A percentile compares a stretch with the other conserved stretches of the same genome.
phyloP scores from a whole-genome alignment of 2,329 filamentous ascomycete genomes.

The Aspergillus sp. region DNA sequence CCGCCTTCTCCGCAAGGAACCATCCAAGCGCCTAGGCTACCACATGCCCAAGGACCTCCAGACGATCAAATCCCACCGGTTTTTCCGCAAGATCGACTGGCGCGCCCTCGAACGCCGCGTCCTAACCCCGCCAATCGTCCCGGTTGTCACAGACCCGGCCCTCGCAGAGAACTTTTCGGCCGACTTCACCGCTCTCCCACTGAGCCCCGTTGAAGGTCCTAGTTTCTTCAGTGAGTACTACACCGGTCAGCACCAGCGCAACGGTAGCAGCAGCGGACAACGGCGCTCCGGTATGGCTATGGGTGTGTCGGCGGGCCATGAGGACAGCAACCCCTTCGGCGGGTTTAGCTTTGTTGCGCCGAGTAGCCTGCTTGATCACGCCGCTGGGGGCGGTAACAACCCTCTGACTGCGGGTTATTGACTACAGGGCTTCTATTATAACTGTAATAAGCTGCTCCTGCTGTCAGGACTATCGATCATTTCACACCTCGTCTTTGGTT shows the following conservation, averaged over 20 bases:
- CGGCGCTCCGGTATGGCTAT: background rate
- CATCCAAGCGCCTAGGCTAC: constrained; percentile 81
- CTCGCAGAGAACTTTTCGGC: constrained; percentile 92
- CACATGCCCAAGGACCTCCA: constrained; percentile 86
- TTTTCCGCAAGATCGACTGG: constrained; percentile 98
- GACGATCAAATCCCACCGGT: constrained; percentile 86
- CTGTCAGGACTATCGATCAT: too few species aligned
- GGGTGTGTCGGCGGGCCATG: constrained; percentile 17
- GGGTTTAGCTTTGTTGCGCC: constrained; percentile 52
- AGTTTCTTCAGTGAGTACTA: constrained; percentile 32
- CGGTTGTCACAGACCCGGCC: constrained; percentile 92
- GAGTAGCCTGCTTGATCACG: constrained; percentile 47
- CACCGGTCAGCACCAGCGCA: constrained; percentile 17
- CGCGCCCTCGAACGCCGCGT: constrained; percentile 78
- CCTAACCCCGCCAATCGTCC: constrained; percentile 83
- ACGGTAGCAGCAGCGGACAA: background rate
- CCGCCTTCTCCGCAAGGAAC: constrained; percentile 86
- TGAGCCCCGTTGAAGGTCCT: constrained; percentile 66
- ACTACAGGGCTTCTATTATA: background rate
- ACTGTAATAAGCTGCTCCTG: background rate
- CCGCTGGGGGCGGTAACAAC: constrained; percentile 19
- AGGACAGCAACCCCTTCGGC: constrained; percentile 43
- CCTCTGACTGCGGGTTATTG: constrained; percentile 27
- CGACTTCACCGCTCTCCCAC: constrained; percentile 85
- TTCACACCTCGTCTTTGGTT: background rate